Conservation (phyloP, 1,284 basidiomycete species). For the Peniophora sp. region DNA sequence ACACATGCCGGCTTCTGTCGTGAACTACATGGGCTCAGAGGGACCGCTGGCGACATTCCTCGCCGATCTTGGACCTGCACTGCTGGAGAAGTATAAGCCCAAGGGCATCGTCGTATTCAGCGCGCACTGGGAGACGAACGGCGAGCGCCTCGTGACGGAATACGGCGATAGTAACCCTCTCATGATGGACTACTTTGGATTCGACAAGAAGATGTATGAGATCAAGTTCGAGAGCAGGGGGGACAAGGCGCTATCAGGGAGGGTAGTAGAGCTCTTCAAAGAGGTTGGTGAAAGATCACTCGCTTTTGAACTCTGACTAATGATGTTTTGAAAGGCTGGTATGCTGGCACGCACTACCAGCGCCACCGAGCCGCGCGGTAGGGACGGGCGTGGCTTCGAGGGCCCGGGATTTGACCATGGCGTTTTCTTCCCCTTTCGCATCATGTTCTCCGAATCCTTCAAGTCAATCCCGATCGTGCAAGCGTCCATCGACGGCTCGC, state of each 20-base stretch:
- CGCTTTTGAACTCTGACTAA: not conserved
- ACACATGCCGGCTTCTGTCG: slow-evolving; percentile 16
- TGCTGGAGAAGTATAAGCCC: slow-evolving; percentile 65
- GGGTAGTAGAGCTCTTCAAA: slow-evolving; percentile 53
- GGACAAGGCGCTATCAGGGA: slow-evolving; percentile 44
- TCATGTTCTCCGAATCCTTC: slow-evolving; percentile 68
- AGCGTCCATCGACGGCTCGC: slow-evolving; percentile 58
- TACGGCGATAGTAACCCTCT: slow-evolving; percentile 69
- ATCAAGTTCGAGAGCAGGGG: slow-evolving; percentile 63
- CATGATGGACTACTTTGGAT: slow-evolving; percentile 68
- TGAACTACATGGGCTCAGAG: slow-evolving; percentile 35
- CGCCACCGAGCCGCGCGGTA: slow-evolving; percentile 47
- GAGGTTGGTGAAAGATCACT: slow-evolving; percentile 31
- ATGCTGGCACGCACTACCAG: slow-evolving; percentile 42
- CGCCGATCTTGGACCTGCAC: slow-evolving; percentile 55
- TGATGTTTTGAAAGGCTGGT: slow-evolving; percentile 35
- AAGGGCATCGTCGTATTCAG: slow-evolving; percentile 74
- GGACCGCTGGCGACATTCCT: slow-evolving; percentile 58
- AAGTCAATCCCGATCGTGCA: slow-evolving; percentile 57
- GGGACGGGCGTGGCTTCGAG: slow-evolving; percentile 58
- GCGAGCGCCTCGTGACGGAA: slow-evolving; percentile 57
- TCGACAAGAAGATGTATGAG: slow-evolving; percentile 48
- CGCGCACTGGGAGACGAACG: slow-evolving; percentile 69
- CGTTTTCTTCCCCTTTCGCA: slow-evolving; percentile 67
- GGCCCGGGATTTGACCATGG: slow-evolving; percentile 64